These are phyloP conservation scores for Tuber melanosporum DNA, from an alignment of 495 filamentous ascomycete species.

Conservation along the genomic window DNA sequence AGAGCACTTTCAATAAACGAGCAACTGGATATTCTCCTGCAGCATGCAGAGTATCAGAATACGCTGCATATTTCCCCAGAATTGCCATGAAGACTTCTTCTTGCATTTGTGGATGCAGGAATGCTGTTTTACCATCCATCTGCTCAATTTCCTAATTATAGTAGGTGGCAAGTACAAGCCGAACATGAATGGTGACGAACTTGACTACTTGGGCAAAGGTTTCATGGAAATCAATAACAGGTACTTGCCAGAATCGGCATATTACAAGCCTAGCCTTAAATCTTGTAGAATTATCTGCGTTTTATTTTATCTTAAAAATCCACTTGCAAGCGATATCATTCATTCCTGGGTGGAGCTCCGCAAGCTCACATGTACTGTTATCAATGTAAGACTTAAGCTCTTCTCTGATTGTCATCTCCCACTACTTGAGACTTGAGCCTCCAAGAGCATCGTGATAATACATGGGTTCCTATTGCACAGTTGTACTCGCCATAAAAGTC, in stretches of 20 bases:
- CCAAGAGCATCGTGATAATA: background rate
- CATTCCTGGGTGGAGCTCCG: background rate
- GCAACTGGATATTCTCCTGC: background rate
- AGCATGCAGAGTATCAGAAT: background rate
- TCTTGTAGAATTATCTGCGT: background rate
- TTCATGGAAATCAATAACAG: background rate
- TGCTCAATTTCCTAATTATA: no score
- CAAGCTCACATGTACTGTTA: background rate
- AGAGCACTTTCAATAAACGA: background rate
- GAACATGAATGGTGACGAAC: background rate
- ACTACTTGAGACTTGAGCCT: accelerated
- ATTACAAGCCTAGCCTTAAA: background rate
- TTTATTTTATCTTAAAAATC: background rate
- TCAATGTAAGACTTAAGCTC: background rate
- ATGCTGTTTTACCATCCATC: no score
- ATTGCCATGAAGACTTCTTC: no score
- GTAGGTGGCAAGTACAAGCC: no score
- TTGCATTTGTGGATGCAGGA: no score
- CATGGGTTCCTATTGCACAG: background rate
- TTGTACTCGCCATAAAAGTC: background rate
- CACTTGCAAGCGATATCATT: background rate
- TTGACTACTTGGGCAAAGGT: background rate
- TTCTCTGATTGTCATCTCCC: no score
- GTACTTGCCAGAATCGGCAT: background rate
- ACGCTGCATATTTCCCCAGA: background rate